These are phyloP conservation scores for Sicyos baderoa DNA, from an alignment of 306 rosid species.

Conservation along the genomic window DNA sequence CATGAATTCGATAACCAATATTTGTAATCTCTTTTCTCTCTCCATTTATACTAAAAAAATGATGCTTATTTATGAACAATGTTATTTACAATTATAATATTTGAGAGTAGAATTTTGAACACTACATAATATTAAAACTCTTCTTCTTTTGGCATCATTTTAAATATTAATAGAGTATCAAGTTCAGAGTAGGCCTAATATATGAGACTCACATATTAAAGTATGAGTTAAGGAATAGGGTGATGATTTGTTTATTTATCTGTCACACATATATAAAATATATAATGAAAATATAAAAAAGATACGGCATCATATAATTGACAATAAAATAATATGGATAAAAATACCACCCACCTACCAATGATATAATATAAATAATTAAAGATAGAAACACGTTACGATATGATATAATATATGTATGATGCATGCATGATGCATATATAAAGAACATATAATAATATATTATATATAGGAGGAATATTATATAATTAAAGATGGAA, in stretches of 20 bases:
- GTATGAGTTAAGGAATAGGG: background rate
- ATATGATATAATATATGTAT: background rate
- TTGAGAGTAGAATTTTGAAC: too few species aligned
- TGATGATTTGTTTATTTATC: constrained; percentile 8
- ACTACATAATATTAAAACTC: too few species aligned
- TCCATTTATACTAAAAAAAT: too few species aligned
- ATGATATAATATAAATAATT: constrained; percentile 9
- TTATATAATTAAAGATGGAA: constrained; percentile 3
- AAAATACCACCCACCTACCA: constrained; percentile 30
- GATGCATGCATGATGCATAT: background rate
- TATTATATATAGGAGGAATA: background rate
- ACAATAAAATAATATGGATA: constrained; percentile 22
- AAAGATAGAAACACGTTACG: background rate
- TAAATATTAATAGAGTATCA: too few species aligned
- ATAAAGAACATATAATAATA: too few species aligned
- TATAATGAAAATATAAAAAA: background rate
- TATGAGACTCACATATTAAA: too few species aligned
- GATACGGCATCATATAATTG: constrained; percentile 17
- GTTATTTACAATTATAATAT: too few species aligned
- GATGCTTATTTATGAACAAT: too few species aligned
- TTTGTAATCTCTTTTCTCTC: too few species aligned
- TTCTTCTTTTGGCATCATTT: too few species aligned
- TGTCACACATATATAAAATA: constrained; percentile 5
- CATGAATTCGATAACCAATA: too few species aligned
- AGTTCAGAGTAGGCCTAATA: too few species aligned